Conservation (phyloP, 2,329 filamentous ascomycete species). For the Sporothrix phasma region DNA sequence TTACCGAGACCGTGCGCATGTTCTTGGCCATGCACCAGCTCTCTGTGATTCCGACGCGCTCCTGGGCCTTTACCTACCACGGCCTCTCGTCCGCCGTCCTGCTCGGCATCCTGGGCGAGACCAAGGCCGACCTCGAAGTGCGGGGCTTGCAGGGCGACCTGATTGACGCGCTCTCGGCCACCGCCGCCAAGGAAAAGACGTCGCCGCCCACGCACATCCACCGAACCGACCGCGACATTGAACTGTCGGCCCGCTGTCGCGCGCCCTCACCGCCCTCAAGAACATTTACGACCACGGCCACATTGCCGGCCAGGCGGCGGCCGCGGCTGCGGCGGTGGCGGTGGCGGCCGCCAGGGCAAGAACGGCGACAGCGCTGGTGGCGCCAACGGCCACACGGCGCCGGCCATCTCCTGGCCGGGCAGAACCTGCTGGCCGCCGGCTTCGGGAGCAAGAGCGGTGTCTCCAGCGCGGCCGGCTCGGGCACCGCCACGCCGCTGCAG, state of each 20-base stretch:
- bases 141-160: constrained; percentile 54
- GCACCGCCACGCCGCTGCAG: constrained; percentile 34
- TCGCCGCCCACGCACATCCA: constrained; percentile 44
- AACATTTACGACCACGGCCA: constrained; percentile 59
- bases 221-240: constrained; percentile 49
- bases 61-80: constrained; percentile 60
- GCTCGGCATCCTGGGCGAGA: constrained; percentile 53
- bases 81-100: constrained; percentile 55
- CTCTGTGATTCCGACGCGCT: constrained; percentile 55
- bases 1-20: constrained; percentile 58
- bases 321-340: not conserved
- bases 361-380: constrained; percentile 34
- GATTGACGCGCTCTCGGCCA: constrained; percentile 53
- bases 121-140: constrained; percentile 53
- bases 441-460: not conserved
- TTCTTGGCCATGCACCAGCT: constrained; percentile 60
- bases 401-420: not conserved
- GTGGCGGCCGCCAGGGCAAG: constrained; percentile 24
- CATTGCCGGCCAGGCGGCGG: constrained; percentile 34
- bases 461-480: constrained; percentile 21
- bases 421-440: not conserved
- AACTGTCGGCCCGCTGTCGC: constrained; percentile 50
- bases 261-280: constrained; percentile 50
- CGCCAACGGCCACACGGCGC: not conserved
- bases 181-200: constrained; percentile 50